These are phyloP conservation scores for Gracilaria gracilis DNA, from an alignment of 23 red algal species.

Conservation along the genomic window DNA sequence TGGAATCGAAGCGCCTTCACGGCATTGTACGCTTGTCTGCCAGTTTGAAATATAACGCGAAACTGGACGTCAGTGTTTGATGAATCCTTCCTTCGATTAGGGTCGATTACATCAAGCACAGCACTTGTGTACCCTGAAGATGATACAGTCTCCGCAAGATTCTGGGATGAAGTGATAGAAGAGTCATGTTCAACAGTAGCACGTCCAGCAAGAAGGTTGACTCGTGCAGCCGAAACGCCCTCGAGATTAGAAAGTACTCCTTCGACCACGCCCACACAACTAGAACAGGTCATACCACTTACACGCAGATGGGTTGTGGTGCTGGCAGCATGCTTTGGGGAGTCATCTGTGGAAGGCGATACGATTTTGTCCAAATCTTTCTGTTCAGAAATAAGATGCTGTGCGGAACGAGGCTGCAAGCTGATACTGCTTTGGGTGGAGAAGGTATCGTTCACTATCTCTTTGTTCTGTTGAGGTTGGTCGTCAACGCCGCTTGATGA, in stretches of 20 bases:
- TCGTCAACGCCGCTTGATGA: neutral
- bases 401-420: conserved; percentile 18
- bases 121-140: conserved; percentile 40
- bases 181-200: conserved; percentile 64
- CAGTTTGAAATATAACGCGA: conserved; percentile 49
- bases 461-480: neutral
- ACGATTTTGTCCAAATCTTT: neutral
- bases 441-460: neutral
- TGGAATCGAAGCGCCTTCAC: conserved; percentile 48
- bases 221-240: conserved; percentile 52
- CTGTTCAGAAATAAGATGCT: neutral
- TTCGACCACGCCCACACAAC: conserved; percentile 82
- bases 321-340: neutral
- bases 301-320: conserved; percentile 60
- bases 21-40: conserved; percentile 47
- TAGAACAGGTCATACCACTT: conserved; percentile 85
- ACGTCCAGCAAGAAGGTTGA: conserved; percentile 78
- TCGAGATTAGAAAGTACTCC: conserved; percentile 45
- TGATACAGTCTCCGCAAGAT: conserved; percentile 31
- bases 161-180: neutral
- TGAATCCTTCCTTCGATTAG: neutral
- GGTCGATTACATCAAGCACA: conserved; percentile 33
- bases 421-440: neutral
- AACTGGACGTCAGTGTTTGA: neutral
- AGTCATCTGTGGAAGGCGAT: neutral